phyloP scores from a whole-genome alignment of 768 basidiomycete species.

The Rhodotorula graminis region DNA sequence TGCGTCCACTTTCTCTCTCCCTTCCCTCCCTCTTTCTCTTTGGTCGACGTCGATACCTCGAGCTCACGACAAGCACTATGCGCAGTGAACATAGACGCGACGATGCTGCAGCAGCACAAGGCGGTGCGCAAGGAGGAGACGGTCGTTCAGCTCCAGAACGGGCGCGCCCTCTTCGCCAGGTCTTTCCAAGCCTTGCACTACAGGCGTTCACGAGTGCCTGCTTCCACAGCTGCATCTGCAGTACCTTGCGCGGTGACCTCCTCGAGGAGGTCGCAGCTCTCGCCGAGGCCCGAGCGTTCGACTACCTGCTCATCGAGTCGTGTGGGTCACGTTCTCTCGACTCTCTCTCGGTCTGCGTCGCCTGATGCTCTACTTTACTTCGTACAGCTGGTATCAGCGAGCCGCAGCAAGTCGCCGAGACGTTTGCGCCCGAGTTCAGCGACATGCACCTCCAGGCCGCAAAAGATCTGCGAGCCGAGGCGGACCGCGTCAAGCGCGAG shows the following conservation, averaged over 20 bases:
- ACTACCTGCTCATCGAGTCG: conserved; percentile 47
- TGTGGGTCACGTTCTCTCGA: neutral
- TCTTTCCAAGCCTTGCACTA: no score
- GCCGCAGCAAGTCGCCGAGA: conserved; percentile 47
- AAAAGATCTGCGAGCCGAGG: conserved; percentile 22
- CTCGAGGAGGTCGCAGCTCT: conserved; percentile 46
- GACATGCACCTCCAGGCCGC: conserved; percentile 37
- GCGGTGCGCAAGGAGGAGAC: conserved; percentile 44
- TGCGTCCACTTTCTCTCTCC: no score
- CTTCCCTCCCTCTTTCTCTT: no score
- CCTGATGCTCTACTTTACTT: neutral
- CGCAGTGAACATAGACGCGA: conserved; percentile 45
- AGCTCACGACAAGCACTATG: conserved; percentile 9
- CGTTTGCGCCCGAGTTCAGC: conserved; percentile 44
- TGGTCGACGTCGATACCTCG: no score
- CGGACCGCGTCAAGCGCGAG: conserved; percentile 11
- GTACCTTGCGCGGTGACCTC: conserved; percentile 46
- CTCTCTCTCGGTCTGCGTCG: no score
- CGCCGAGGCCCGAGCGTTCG: conserved; percentile 42
- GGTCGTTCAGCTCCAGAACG: conserved; percentile 47
- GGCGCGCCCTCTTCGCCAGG: neutral
- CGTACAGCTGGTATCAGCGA: conserved; percentile 42
- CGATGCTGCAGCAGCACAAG: conserved; percentile 44
- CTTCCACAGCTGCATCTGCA: conserved; percentile 45
- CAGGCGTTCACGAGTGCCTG: no score